phyloP scores from a whole-genome alignment of 768 basidiomycete species.

The Rhodotorula toruloides region DNA sequence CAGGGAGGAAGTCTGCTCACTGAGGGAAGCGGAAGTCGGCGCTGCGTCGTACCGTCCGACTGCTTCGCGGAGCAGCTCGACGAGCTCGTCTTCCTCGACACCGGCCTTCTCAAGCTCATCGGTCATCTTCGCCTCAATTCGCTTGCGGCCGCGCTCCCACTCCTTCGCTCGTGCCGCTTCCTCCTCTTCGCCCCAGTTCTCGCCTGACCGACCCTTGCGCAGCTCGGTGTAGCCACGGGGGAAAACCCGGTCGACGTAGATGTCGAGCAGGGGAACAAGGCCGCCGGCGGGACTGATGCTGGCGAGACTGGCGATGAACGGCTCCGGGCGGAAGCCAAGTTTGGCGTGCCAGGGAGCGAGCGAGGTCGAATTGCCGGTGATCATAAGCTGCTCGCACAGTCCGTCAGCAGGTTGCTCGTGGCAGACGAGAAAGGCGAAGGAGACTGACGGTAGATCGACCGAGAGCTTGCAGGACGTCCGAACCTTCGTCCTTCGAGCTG shows the following conservation, averaged over 20 bases:
- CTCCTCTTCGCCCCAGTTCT: conserved; percentile 52
- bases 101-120: conserved; percentile 17
- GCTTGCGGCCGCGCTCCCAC: conserved; percentile 28
- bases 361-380: conserved; percentile 80
- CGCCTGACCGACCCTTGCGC: conserved; percentile 57
- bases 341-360: conserved; percentile 82
- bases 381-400: conserved; percentile 48
- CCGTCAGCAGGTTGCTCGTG: no score
- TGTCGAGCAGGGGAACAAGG: conserved; percentile 63
- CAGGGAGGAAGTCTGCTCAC: no score
- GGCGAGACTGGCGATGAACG: conserved; percentile 68
- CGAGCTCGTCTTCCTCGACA: conserved; percentile 21
- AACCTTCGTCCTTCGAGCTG: conserved; percentile 63
- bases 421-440: not conserved
- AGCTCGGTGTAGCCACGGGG: conserved; percentile 75
- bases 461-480: conserved; percentile 76
- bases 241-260: conserved; percentile 66
- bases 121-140: conserved; percentile 1
- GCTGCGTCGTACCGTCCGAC: not conserved
- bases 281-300: conserved; percentile 81
- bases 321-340: conserved; percentile 65
- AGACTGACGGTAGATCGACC: conserved; percentile 42
- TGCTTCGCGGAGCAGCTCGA: conserved; percentile 31
- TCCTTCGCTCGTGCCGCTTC: conserved; percentile 11
- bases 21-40: not conserved